Conservation (phyloP, 108 stramenopile genomes). For the Cyclotella baltica region DNA sequence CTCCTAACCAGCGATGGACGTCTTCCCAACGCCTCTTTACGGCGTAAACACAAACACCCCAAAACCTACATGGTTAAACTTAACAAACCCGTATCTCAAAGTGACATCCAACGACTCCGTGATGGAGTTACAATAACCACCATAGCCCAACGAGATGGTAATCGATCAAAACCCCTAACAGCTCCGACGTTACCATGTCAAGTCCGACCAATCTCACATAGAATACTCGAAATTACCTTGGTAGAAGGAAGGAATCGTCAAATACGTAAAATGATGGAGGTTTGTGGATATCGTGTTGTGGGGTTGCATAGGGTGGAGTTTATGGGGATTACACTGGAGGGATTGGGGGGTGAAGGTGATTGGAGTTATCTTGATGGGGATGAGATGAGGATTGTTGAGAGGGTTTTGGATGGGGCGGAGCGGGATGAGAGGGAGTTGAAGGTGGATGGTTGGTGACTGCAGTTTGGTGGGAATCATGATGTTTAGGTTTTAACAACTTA, state of each 20-base stretch:
- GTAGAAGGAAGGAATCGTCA: constrained; percentile 86
- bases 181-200: constrained; percentile 69
- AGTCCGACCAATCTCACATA: constrained; percentile 35
- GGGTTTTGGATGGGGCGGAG: constrained; percentile 27
- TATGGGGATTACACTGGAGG: constrained; percentile 54
- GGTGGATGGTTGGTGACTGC: not conserved
- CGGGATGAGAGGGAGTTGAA: not conserved
- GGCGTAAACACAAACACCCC: constrained; percentile 57
- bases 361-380: constrained; percentile 57
- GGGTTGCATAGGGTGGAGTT: constrained; percentile 72
- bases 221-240: constrained; percentile 62
- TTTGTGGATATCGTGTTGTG: constrained; percentile 64
- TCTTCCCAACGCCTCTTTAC: constrained; percentile 65
- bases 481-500: not conserved
- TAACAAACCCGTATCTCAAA: constrained; percentile 43
- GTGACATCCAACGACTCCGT: constrained; percentile 51
- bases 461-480: not conserved
- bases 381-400: constrained; percentile 62
- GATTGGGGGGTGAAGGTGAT: constrained; percentile 61
- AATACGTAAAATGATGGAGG: constrained; percentile 86
- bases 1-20: constrained; percentile 77
- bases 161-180: constrained; percentile 56
- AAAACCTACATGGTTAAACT: constrained; percentile 69
- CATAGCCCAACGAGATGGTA: constrained; percentile 61
- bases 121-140: constrained; percentile 21